A percentile compares a stretch with the other conserved stretches of the same genome.
These are phyloP conservation scores for Carallia pectinifolia DNA, from an alignment of 345 rosid genomes.

Conservation along the genomic window DNA sequence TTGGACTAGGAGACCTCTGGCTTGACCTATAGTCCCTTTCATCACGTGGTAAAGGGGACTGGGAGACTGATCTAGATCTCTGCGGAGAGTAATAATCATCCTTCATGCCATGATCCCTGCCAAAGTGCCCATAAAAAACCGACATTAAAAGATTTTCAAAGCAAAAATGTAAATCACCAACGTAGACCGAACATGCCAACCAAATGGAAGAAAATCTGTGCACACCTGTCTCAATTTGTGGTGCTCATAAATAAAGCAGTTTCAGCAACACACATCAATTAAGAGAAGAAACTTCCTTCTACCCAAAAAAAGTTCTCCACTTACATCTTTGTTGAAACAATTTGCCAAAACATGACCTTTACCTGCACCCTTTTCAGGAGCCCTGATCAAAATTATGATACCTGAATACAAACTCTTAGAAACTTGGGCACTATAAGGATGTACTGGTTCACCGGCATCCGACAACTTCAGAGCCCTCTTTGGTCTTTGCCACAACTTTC, in stretches of 20 bases:
- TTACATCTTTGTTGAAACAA: constrained; percentile 34
- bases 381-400: constrained; percentile 51
- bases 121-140: constrained; percentile 14
- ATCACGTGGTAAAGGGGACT: constrained; percentile 52
- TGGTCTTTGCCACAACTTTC: constrained; percentile 63
- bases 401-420: constrained; percentile 46
- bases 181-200: neutral
- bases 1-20: constrained; percentile 47
- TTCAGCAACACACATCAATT: constrained; percentile 2
- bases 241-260: constrained; percentile 1
- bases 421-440: constrained; percentile 46
- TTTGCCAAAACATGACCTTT: constrained; percentile 41
- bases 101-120: constrained; percentile 45
- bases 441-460: constrained; percentile 58
- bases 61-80: constrained; percentile 57
- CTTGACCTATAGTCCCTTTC: constrained; percentile 40
- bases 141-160: constrained; percentile 8
- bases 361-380: constrained; percentile 53
- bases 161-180: neutral
- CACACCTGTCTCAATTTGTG: neutral
- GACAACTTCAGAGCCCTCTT: constrained; percentile 48
- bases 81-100: constrained; percentile 47
- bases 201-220: constrained; percentile 8
- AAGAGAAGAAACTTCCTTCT: neutral
- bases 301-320: constrained; percentile 10